phyloP scores from a whole-genome alignment of 805 yeast genomes.

The Millerozyma miso region DNA sequence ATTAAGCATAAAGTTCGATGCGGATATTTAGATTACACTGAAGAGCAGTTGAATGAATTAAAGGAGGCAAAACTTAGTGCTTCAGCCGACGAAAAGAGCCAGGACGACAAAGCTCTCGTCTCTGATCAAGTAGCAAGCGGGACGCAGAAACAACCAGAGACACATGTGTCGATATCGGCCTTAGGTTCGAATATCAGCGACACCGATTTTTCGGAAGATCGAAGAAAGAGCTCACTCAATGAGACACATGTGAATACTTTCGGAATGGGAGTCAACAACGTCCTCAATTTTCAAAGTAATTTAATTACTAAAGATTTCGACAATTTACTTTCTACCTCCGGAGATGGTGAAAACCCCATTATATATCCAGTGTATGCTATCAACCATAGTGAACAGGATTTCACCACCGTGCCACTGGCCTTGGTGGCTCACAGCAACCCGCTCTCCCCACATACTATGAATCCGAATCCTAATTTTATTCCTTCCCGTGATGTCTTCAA shows the following conservation, averaged over 20 bases:
- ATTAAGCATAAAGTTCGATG: conserved; percentile 36
- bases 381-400: conserved; percentile 1
- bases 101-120: neutral
- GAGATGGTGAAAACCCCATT: conserved; percentile 24
- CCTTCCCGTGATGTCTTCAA: conserved; percentile 1
- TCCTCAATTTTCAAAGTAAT: conserved; percentile 10
- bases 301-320: conserved; percentile 28
- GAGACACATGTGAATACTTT: neutral
- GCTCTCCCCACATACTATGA: neutral
- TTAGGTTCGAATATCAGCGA: neutral
- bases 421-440: neutral
- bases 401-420: neutral
- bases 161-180: neutral
- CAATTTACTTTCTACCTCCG: conserved; percentile 21
- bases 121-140: neutral
- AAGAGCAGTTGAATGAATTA: conserved; percentile 27
- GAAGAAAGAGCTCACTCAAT: neutral
- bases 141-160: neutral
- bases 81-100: conserved; percentile 1
- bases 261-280: conserved; percentile 12
- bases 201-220: neutral
- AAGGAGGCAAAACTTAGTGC: conserved; percentile 3
- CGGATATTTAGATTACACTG: conserved; percentile 34
- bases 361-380: conserved; percentile 36
- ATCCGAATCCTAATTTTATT: neutral